Evolutionary conservation across 352 stramenopile species (phyloP), one percentile per base, ranked within the genome.

Genomic region (Phytophthora syringae): DNA sequence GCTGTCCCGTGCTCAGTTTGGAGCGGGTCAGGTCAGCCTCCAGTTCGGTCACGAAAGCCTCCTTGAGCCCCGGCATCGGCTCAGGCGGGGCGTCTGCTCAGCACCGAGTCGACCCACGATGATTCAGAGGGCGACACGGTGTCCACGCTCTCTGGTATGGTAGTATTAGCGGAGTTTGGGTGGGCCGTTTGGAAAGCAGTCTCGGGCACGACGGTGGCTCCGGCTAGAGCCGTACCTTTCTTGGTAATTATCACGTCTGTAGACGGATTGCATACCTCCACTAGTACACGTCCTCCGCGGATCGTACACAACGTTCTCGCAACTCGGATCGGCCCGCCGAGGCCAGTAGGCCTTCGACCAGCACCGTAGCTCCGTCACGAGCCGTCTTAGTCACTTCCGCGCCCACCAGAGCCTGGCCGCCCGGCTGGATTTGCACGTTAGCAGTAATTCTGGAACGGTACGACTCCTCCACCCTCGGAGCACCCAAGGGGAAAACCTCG

Each of bases 401-500:
- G 0, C 45, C 20, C 13, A 61, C 53, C 1, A 61, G 12, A 1
- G 42, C 30, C 20, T 61, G 28, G 1, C 53, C 53, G 1, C 53
- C 40, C 5, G 53, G 40, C 11, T 21, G 44, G 1, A 52, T 13
- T 18, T 24, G n/a, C 5, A 61, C 30, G 0, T 37, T 25, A 3
- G 27, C n/a, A 3, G 7, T 27, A 5, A 52, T 20, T 16, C 25
- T 40, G 11, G 40, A 42, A 11, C 13, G 5, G 13, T 52, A 22
- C 11, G 24, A 25, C 13, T 52, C 45, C 11, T 52, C 45, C 5
- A 52, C 16, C 5, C 40, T 1, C 2, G 53, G 37, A 9, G 32
- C 25, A 1, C 53, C 53, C 3, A 61, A 30, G 7, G 40, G 53
- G 9, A 64, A 51, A 16, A 54, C 37, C 16, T 65, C 57, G 6